Conservation (phyloP, 139 green algal species). For the Zygnema cylindricum region DNA sequence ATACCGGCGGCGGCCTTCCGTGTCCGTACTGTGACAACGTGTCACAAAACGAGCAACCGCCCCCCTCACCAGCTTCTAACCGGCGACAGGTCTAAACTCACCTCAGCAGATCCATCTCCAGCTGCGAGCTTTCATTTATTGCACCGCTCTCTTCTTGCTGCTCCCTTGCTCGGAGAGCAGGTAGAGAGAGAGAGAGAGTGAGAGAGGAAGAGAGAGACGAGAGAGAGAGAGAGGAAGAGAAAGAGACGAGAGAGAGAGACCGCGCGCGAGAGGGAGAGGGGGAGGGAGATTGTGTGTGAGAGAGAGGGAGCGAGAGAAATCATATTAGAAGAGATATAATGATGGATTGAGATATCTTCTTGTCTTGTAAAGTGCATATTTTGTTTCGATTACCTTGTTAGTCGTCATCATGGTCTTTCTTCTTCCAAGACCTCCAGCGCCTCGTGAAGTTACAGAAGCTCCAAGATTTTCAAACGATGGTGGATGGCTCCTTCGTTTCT, state of each 20-base stretch:
- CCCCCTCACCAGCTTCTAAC: too few relatives aligned
- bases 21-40: too few relatives aligned
- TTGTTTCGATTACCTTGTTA: not conserved
- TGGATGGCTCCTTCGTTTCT: constrained; percentile 79
- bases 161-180: too few relatives aligned
- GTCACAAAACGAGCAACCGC: too few relatives aligned
- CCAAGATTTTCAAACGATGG: constrained; percentile 36
- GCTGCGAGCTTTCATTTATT: too few relatives aligned
- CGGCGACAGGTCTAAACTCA: too few relatives aligned
- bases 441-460: constrained; percentile 34
- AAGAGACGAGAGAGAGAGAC: not conserved
- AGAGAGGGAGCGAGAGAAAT: not conserved
- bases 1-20: too few relatives aligned
- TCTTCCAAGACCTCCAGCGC: not conserved
- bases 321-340: not conserved
- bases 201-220: constrained; percentile 14
- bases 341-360: not conserved
- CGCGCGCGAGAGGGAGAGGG: not conserved
- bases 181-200: not conserved
- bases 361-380: not conserved
- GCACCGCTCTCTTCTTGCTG: too few relatives aligned
- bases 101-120: too few relatives aligned
- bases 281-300: not conserved
- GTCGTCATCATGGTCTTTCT: not conserved
- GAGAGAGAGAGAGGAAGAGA: not conserved